phyloP scores from a whole-genome alignment of 2,329 filamentous ascomycete genomes.

The Penicillium sp. region DNA sequence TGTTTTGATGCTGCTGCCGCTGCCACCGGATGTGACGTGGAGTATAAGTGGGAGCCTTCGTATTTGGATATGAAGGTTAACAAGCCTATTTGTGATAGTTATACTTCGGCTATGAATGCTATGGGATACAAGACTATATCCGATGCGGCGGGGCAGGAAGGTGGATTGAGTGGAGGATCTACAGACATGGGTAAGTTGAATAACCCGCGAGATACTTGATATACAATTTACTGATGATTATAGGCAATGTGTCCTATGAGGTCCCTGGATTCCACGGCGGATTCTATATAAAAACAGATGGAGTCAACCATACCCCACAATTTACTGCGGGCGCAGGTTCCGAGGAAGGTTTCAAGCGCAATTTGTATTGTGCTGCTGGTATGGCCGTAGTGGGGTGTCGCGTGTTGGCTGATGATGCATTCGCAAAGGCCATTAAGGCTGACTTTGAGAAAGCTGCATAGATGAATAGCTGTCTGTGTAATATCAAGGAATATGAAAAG shows the following conservation, averaged over 20 bases:
- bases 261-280: slow-evolving; percentile 21
- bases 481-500: background rate
- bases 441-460: slow-evolving; percentile 9
- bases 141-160: slow-evolving; percentile 18
- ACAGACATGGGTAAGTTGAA: slow-evolving; percentile 26
- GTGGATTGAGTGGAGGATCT: slow-evolving; percentile 23
- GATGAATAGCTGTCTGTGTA: background rate
- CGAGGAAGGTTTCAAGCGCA: slow-evolving; percentile 11
- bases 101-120: slow-evolving; percentile 28
- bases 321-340: slow-evolving; percentile 18
- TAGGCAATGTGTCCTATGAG: slow-evolving; percentile 18
- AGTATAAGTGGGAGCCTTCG: slow-evolving; percentile 29
- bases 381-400: slow-evolving; percentile 19
- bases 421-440: slow-evolving; percentile 8
- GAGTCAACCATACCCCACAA: slow-evolving; percentile 18
- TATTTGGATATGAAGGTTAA: slow-evolving; percentile 34
- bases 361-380: slow-evolving; percentile 16
- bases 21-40: slow-evolving; percentile 33
- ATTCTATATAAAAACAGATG: slow-evolving; percentile 16
- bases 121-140: slow-evolving; percentile 29
- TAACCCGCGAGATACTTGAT: background rate
- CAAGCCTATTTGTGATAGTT: slow-evolving; percentile 31
- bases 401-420: slow-evolving; percentile 11
- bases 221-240: background rate
- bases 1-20: slow-evolving; percentile 35